These are phyloP conservation scores for Diaporthe velutina DNA, from an alignment of 2,329 filamentous ascomycete genomes.

Conservation along the genomic window DNA sequence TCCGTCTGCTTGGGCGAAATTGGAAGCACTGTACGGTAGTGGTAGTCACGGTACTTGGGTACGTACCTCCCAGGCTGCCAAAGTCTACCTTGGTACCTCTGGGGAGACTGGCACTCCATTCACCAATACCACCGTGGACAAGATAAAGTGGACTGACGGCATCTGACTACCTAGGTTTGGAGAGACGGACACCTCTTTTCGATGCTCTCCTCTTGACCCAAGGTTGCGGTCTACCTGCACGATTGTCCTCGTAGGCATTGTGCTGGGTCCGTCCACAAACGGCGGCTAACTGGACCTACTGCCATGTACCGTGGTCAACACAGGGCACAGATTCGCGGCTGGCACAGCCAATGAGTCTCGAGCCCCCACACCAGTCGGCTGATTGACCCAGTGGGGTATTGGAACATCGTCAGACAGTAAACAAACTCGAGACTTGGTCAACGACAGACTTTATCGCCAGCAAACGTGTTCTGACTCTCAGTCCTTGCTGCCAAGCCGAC, in stretches of 20 bases:
- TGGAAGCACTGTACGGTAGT: not conserved
- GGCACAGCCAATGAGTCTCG: constrained; percentile 7
- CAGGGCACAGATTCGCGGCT: not conserved
- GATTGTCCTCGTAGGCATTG: not conserved
- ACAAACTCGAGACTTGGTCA: constrained; percentile 1
- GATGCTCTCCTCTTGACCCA: not conserved
- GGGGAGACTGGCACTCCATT: too few relatives aligned
- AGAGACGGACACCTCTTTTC: not conserved
- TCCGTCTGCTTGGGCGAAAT: constrained; percentile 7
- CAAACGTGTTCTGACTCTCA: not conserved
- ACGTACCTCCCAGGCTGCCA: constrained; percentile 8
- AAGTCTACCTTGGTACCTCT: not conserved
- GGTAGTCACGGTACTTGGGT: not conserved
- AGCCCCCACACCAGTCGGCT: constrained; percentile 21
- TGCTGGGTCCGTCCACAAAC: not conserved
- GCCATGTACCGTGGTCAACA: not conserved
- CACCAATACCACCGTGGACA: not conserved
- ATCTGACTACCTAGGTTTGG: not conserved
- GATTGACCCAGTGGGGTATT: constrained; percentile 20
- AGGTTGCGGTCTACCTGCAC: not conserved
- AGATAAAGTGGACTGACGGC: not conserved
- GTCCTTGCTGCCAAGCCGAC: not conserved
- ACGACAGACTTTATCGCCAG: constrained; percentile 6
- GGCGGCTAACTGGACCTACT: not conserved
- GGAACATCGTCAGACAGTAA: constrained; percentile 27